phyloP scores from a whole-genome alignment of 345 rosid genomes.

The Cochlearia excelsa region DNA sequence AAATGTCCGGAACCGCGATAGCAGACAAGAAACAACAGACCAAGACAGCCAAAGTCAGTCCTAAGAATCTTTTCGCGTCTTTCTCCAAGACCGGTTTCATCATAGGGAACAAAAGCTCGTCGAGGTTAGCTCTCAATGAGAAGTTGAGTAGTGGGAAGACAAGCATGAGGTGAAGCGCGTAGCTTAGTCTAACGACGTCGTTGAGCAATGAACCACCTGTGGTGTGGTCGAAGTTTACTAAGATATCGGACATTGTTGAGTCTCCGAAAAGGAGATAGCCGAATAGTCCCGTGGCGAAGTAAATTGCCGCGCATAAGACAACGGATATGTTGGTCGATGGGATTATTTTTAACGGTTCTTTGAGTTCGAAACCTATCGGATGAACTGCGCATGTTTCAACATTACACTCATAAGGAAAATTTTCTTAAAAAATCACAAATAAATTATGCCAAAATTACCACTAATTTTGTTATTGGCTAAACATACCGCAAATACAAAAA shows the following conservation, averaged over 20 bases:
- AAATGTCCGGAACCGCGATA: conserved; percentile 66
- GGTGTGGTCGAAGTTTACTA: conserved; percentile 64
- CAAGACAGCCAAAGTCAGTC: conserved; percentile 48
- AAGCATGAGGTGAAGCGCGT: conserved; percentile 73
- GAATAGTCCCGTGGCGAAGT: conserved; percentile 62
- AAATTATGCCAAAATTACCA: too few relatives aligned
- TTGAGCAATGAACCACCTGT: conserved; percentile 64
- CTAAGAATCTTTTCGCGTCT: conserved; percentile 53
- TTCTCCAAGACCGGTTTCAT: conserved; percentile 36
- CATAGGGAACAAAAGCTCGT: conserved; percentile 62
- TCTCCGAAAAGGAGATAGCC: conserved; percentile 85
- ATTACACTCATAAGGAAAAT: neutral
- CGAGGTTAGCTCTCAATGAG: conserved; percentile 71
- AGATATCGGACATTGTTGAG: conserved; percentile 69
- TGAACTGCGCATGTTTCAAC: conserved; percentile 53
- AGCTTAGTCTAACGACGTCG: conserved; percentile 67
- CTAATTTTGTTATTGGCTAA: too few relatives aligned
- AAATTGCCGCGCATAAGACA: conserved; percentile 56
- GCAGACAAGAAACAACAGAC: conserved; percentile 51
- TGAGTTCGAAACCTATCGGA: conserved; percentile 74
- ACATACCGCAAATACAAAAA: too few relatives aligned
- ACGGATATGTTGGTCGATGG: conserved; percentile 62
- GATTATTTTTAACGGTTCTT: conserved; percentile 53
- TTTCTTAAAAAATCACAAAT: too few relatives aligned
- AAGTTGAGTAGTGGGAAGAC: conserved; percentile 84